Base-by-base conservation (phyloP, 768 basidiomycete species). In the Amanita brunnescens region DNA sequence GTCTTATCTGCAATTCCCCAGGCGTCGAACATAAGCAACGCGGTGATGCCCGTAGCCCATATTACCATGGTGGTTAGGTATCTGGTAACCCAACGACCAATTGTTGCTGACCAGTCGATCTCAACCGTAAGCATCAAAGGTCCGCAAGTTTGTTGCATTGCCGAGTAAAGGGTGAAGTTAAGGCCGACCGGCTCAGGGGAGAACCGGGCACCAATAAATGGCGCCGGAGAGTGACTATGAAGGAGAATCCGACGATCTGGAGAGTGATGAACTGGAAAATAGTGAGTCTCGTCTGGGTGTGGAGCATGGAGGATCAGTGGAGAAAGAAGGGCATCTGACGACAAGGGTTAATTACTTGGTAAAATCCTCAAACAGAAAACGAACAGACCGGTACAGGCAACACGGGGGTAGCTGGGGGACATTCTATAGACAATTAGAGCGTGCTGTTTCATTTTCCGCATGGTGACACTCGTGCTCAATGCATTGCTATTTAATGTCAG, bases 1-100 rank as follows among this genome's bases (percentile, higher is more conserved):
- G 44, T 53, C 29, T 55, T 49, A 50, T 73, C 71, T 29, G 59
- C 58, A 37, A 56, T 51, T n/a, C 62, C 63, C 79, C 78, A 82
- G 5, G 73, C 75, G 30, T 73, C 64, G 56, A 78, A 83, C 18
- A 87, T 49, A 0, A 83, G 59, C 13, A 87, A 57, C 3, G 77
- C 70, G 1, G 81, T 77, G n/a, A 90, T 65, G 3, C 87, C 91
- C 2, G 85, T 68, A 2, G 81, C 73, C 86, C 93, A 96, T 23
- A 77, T 76, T 2, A 83, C 70, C 0, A 88, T 58, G 2, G 83
- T 81, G 29, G 80, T 83, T 42, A 85, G 77, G 67, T 91, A 97
- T 20, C 95, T 74, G 14, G 81, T 69, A 1, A 82, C 80, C 63
- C 80, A 75, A 33, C 86, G 74, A 2, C 88, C 89, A 5, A 90